These are phyloP conservation scores for Sistotremastrum suecicum DNA, from an alignment of 768 basidiomycete species.

Conservation along the genomic window DNA sequence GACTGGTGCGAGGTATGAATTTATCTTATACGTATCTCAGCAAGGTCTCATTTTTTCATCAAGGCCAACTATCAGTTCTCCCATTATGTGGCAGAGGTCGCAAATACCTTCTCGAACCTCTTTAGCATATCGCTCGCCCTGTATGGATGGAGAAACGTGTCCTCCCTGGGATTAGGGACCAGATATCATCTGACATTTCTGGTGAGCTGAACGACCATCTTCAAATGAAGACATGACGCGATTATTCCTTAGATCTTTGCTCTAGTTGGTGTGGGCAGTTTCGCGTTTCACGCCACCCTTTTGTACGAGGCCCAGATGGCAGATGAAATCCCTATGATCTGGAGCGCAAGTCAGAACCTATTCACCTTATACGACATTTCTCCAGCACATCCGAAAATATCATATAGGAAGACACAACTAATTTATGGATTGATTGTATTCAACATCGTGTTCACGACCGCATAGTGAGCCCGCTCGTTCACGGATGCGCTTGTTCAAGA, in stretches of 20 bases:
- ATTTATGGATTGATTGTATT: constrained; percentile 26
- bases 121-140: constrained; percentile 41
- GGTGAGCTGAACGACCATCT: no score
- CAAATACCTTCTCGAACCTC: constrained; percentile 61
- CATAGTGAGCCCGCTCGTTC: constrained; percentile 40
- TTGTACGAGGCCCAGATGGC: constrained; percentile 65
- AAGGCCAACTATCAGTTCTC: constrained; percentile 71
- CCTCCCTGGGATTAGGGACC: no score
- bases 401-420: constrained; percentile 27
- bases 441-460: constrained; percentile 50
- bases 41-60: neutral
- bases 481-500: neutral
- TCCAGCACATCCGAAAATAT: constrained; percentile 26
- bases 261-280: constrained; percentile 62
- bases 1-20: constrained; percentile 58
- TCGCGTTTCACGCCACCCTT: constrained; percentile 67
- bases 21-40: neutral
- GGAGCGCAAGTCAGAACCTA: constrained; percentile 45
- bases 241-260: constrained; percentile 40
- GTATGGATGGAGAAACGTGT: constrained; percentile 19
- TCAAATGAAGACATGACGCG: neutral
- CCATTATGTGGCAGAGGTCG: constrained; percentile 63
- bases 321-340: constrained; percentile 77
- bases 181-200: no score
- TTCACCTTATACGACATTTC: constrained; percentile 46